Evolutionary conservation across 2,329 filamentous ascomycete genomes (phyloP).

Genomic region (Penicillium polonicum): DNA sequence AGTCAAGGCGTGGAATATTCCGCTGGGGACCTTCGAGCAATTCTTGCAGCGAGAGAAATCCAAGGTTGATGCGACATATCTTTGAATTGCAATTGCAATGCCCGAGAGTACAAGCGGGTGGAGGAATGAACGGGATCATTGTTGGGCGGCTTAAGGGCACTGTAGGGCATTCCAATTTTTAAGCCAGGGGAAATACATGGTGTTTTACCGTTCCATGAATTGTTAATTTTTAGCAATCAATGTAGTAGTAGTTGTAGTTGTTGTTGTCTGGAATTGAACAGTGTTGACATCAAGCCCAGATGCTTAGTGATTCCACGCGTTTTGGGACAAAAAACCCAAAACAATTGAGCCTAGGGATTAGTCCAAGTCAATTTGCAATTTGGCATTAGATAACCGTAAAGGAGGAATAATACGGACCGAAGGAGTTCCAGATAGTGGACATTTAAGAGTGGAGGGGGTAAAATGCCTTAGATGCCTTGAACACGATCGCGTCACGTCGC

Average conservation of each 20-base stretch:
- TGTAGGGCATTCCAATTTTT: neutral
- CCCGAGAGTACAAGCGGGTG: too few relatives aligned
- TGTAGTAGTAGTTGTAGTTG: neutral
- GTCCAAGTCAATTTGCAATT: neutral
- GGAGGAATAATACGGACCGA: neutral
- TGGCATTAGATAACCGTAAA: neutral
- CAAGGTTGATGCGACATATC: too few relatives aligned
- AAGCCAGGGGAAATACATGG: neutral
- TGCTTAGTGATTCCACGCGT: neutral
- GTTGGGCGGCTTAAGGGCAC: neutral
- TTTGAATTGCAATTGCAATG: too few relatives aligned
- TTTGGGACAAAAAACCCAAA: neutral
- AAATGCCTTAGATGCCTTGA: conserved; percentile 13
- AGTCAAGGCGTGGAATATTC: neutral
- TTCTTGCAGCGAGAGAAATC: neutral
- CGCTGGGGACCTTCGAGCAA: neutral
- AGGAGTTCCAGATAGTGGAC: neutral
- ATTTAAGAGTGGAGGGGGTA: neutral
- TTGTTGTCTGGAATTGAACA: neutral
- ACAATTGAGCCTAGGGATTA: neutral
- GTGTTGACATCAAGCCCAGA: neutral
- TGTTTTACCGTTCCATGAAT: neutral
- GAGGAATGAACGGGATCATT: neutral
- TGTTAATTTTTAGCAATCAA: neutral
- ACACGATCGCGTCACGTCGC: conserved; percentile 29